Evolutionary conservation across 768 basidiomycete genomes (phyloP).

Genomic region (Russula dissimulans): DNA sequence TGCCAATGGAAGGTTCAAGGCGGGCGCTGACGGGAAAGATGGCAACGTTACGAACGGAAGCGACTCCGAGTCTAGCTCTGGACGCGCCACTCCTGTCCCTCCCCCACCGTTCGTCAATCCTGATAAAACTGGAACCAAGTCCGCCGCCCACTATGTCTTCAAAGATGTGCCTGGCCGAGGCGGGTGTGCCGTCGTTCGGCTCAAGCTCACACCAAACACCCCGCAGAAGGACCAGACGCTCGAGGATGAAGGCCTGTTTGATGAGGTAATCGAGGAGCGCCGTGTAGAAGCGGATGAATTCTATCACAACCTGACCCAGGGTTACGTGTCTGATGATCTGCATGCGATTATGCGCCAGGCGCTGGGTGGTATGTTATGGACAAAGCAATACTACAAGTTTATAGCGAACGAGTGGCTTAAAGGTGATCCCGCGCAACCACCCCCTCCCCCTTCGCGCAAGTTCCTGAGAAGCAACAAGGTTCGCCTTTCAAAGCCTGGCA

Average conservation of each 20-base stretch:
- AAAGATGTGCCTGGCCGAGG: conserved; percentile 79
- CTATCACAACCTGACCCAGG: conserved; percentile 70
- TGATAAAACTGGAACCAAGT: conserved; percentile 80
- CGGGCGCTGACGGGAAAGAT: conserved; percentile 5
- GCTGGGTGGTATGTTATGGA: conserved; percentile 95
- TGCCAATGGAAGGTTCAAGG: conserved; percentile 13
- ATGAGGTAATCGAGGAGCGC: conserved; percentile 82
- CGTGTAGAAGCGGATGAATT: conserved; percentile 95
- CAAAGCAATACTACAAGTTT: conserved; percentile 95
- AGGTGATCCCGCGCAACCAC: conserved; percentile 91
- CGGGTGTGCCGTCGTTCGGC: conserved; percentile 88
- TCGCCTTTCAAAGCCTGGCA: neutral
- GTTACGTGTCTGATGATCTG: conserved; percentile 85
- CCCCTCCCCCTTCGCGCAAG: conserved; percentile 87
- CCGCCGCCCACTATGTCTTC: conserved; percentile 88
- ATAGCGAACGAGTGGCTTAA: conserved; percentile 95
- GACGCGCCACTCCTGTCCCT: conserved; percentile 42
- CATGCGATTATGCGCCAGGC: conserved; percentile 97
- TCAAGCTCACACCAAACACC: conserved; percentile 79
- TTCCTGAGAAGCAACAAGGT: conserved; percentile 68
- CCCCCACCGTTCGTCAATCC: conserved; percentile 70
- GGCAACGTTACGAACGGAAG: conserved; percentile 10
- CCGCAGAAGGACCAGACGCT: conserved; percentile 70
- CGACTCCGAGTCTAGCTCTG: conserved; percentile 28
- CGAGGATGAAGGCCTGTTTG: conserved; percentile 83